Evolutionary conservation across 1,284 basidiomycete species (phyloP).

Genomic region (Tetrapyrgos nigripes): DNA sequence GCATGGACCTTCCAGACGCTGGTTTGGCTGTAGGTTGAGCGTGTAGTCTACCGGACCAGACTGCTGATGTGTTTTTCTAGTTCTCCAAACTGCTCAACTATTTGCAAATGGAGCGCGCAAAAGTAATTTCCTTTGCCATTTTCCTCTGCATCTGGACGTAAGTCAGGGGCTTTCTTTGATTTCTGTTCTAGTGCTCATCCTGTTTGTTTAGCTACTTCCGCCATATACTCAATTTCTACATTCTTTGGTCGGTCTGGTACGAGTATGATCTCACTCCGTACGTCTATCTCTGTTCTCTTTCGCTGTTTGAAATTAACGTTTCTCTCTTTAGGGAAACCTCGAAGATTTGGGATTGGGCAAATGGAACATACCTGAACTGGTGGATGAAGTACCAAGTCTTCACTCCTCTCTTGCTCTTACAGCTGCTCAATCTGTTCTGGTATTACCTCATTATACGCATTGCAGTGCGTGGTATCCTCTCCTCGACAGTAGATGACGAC

Average conservation of each 20-base stretch:
- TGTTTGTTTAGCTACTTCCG: constrained; percentile 82
- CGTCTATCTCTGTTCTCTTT: constrained; percentile 36
- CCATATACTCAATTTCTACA: constrained; percentile 89
- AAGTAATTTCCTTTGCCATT: constrained; percentile 68
- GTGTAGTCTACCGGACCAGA: constrained; percentile 1
- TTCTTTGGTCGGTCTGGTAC: constrained; percentile 88
- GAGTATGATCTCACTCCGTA: constrained; percentile 86
- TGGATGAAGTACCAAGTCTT: constrained; percentile 92
- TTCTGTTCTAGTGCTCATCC: constrained; percentile 1
- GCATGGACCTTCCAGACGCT: constrained; percentile 96
- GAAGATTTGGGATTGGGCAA: constrained; percentile 65
- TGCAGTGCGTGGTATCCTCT: constrained; percentile 47
- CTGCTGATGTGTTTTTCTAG: constrained; percentile 45
- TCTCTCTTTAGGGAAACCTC: constrained; percentile 53
- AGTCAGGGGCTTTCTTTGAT: constrained; percentile 39
- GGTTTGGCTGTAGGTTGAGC: constrained; percentile 83
- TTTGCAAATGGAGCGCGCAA: constrained; percentile 69
- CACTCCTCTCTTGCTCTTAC: constrained; percentile 74
- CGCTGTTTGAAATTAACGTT: background rate
- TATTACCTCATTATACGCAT: constrained; percentile 85
- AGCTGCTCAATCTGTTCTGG: constrained; percentile 91
- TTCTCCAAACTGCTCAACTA: constrained; percentile 90
- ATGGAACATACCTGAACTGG: constrained; percentile 74
- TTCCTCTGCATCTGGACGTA: constrained; percentile 87
- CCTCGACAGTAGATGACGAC: constrained; percentile 43